These are phyloP conservation scores for Globisporangium cystogenes DNA, from an alignment of 352 stramenopile species.

Conservation along the genomic window DNA sequence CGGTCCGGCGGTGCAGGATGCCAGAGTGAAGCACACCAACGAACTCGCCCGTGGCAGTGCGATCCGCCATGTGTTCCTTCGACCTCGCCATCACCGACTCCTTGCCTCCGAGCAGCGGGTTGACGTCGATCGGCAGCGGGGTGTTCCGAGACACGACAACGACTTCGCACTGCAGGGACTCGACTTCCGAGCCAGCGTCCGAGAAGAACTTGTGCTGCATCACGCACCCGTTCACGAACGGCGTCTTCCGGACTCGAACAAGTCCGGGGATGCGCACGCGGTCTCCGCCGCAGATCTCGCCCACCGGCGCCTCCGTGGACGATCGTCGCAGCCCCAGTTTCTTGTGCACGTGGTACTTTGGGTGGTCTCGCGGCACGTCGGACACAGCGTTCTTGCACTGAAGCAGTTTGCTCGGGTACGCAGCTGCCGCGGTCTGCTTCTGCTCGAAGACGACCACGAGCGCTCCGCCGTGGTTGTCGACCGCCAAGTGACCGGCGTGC, in stretches of 20 bases:
- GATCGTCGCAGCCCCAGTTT: slow-evolving; percentile 13
- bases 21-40: slow-evolving; percentile 30
- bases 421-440: neutral
- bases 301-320: slow-evolving; percentile 11
- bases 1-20: slow-evolving; percentile 20
- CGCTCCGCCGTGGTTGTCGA: slow-evolving; percentile 23
- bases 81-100: slow-evolving; percentile 8
- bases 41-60: slow-evolving; percentile 32
- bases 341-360: slow-evolving; percentile 4
- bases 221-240: slow-evolving; percentile 20
- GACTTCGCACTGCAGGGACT: slow-evolving; percentile 22
- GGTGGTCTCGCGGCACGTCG: neutral
- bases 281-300: slow-evolving; percentile 31
- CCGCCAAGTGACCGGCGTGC: slow-evolving; percentile 21
- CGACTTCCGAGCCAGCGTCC: neutral
- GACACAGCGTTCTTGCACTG: slow-evolving; percentile 2
- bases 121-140: slow-evolving; percentile 7
- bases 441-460: slow-evolving; percentile 31
- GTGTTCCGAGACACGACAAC: slow-evolving; percentile 19
- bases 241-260: slow-evolving; percentile 16
- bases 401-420: slow-evolving; percentile 1
- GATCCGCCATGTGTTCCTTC: slow-evolving; percentile 17
- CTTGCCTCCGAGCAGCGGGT: slow-evolving; percentile 10
- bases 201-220: slow-evolving; percentile 25
- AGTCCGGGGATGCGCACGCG: slow-evolving; percentile 25